Percentiles rank a stretch among this genome's conserved stretches.
phyloP scores from a whole-genome alignment of 2,329 filamentous ascomycete species.

The Endoconidiophora laricicola region DNA sequence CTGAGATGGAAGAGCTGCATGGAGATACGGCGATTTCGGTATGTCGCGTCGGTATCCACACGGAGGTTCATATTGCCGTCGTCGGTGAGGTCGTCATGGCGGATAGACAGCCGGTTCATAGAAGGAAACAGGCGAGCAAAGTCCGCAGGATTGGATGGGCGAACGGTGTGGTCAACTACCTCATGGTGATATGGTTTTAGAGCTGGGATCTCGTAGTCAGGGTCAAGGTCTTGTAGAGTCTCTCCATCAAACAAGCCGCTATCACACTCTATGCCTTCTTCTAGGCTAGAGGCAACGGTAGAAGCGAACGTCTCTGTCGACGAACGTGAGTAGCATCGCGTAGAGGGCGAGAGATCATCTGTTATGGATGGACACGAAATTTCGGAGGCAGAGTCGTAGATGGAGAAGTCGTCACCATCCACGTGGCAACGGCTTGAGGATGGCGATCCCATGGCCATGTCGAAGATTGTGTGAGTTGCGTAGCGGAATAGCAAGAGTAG shows the following conservation, averaged over 20 bases:
- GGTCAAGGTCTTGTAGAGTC: conserved; percentile 16
- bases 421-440: not conserved
- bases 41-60: conserved; percentile 56
- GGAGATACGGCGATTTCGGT: conserved; percentile 48
- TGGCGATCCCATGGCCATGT: not conserved
- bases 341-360: conserved; percentile 23
- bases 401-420: conserved; percentile 17
- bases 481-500: not conserved
- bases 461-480: not conserved
- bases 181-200: conserved; percentile 45
- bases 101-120: conserved; percentile 59
- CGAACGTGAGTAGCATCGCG: conserved; percentile 31
- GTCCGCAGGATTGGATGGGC: conserved; percentile 63
- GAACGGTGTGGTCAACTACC: conserved; percentile 45
- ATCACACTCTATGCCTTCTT: conserved; percentile 23
- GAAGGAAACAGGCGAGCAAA: conserved; percentile 82
- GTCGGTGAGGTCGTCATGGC: conserved; percentile 74
- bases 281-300: conserved; percentile 45
- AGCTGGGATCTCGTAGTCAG: conserved; percentile 27
- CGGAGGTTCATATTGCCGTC: conserved; percentile 97
- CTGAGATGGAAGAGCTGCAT: conserved; percentile 76
- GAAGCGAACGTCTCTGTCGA: conserved; percentile 73
- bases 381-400: conserved; percentile 1
- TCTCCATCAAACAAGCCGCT: conserved; percentile 20
- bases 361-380: not conserved